phyloP scores from a whole-genome alignment of 2,329 filamentous ascomycete genomes.

The Lasiodiplodia gonubiensis region DNA sequence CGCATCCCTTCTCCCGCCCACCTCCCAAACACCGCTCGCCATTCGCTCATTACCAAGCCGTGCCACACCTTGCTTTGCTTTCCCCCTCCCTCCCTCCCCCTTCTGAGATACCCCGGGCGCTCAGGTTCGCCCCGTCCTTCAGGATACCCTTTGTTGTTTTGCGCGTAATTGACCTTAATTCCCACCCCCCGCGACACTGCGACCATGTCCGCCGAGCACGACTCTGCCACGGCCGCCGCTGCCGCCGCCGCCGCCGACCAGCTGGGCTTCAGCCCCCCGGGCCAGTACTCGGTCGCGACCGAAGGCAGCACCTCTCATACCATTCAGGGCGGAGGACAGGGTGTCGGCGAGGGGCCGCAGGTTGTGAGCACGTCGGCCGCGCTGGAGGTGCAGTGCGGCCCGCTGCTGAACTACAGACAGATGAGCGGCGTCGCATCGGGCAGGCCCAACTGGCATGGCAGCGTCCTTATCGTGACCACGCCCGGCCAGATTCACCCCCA shows the following conservation, averaged over 20 bases:
- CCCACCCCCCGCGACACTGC: not conserved
- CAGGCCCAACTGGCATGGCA: slow-evolving; percentile 74
- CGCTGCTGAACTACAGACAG: slow-evolving; percentile 77
- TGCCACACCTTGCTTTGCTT: slow-evolving; percentile 1
- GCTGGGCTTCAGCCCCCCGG: not conserved
- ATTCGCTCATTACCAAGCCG: slow-evolving; percentile 19
- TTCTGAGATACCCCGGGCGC: slow-evolving; percentile 18
- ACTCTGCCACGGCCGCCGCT: slow-evolving; percentile 3
- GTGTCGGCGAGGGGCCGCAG: slow-evolving; percentile 52
- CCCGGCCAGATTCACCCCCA: slow-evolving; percentile 69
- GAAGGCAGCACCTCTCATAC: not conserved
- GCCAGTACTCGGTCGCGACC: not conserved
- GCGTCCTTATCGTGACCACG: slow-evolving; percentile 80
- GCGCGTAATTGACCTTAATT: slow-evolving; percentile 15
- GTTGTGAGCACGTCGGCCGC: slow-evolving; percentile 47
- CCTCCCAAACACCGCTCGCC: not conserved
- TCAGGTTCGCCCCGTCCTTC: not conserved
- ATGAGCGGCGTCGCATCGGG: slow-evolving; percentile 63
- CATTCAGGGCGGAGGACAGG: slow-evolving; percentile 30
- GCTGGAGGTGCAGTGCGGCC: slow-evolving; percentile 70
- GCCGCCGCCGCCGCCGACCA: slow-evolving; percentile 15
- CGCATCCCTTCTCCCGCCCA: slow-evolving; percentile 20
- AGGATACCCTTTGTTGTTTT: slow-evolving; percentile 15
- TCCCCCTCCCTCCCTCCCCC: not conserved
- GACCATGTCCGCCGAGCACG: slow-evolving; percentile 17